Base-by-base conservation (phyloP, 192 early-diverging fungal genomes). In the Entomortierella parvispora region DNA sequence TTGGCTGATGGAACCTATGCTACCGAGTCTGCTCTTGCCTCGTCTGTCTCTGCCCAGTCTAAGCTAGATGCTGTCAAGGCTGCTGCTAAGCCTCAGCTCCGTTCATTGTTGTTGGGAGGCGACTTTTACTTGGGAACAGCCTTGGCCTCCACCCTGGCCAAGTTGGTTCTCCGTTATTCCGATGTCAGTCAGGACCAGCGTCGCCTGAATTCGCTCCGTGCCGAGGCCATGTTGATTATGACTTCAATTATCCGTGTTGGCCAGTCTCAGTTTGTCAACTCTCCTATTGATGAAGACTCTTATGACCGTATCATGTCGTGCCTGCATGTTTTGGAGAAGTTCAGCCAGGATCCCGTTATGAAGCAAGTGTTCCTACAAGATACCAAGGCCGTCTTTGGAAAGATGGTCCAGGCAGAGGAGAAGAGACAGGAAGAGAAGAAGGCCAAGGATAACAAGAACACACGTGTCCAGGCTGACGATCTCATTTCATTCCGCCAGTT, bases 211-310 rank as follows among this genome's bases (percentile, higher is more conserved):
- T 84, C 92, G 28, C 88, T 93, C 49, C 90, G 90, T n/a, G 92
- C 96, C n/a, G 97, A 98, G 79, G 94, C 94, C 8, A 96, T 98
- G 95, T 84, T 98, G 70, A 98, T 99, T 59, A 94, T 99, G 94
- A 95, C 97, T 3, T 91, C 93, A 64, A 91, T 99, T 37, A 90
- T 98, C 57, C 90, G 96, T 52, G 89, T 96, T 34, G 97, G 97
- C 12, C 92, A 94, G 69, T 96, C 95, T 12, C 83, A 90, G 61
- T 95, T 97, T 80, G 90, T 86, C 26, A 78, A 90, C 43, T 86
- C 87, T n/a, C 90, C 90, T 2, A 98, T 99, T 63, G 97, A 99
- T 80, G 97, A 99, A 78, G 97, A 99, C 83, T 96, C 96, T 14
- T 89, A 94, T 60, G 93, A 96, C 69, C 91, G 97, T 64, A 93